Evolutionary conservation across 768 basidiomycete species (phyloP).

Genomic region (Trametes cinnabarina): DNA sequence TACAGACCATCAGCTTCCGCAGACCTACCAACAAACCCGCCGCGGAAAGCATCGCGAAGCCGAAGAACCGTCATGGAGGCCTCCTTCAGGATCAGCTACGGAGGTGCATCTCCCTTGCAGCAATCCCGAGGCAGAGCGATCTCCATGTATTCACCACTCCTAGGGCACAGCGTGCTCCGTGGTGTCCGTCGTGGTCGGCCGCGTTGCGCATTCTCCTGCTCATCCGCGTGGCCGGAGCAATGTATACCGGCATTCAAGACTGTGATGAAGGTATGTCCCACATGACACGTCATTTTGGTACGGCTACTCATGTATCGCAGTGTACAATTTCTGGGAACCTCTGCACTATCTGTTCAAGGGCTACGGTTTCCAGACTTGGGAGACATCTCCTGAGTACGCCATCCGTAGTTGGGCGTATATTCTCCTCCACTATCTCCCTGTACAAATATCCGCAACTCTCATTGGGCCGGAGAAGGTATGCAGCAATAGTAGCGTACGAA

Average conservation of each 20-base stretch:
- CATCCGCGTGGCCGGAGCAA: conserved; percentile 77
- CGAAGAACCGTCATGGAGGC: conserved; percentile 51
- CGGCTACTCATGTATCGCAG: conserved; percentile 38
- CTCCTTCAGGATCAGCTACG: conserved; percentile 80
- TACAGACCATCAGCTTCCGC: conserved; percentile 36
- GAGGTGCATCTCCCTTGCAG: conserved; percentile 41
- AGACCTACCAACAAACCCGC: conserved; percentile 26
- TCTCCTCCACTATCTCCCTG: conserved; percentile 70
- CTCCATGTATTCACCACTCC: background rate
- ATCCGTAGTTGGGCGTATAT: conserved; percentile 96
- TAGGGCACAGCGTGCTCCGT: conserved; percentile 74
- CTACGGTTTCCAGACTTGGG: conserved; percentile 97
- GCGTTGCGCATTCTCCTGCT: conserved; percentile 84
- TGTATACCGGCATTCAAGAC: conserved; percentile 94
- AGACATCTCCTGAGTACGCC: conserved; percentile 86
- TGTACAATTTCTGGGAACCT: conserved; percentile 99
- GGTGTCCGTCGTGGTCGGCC: conserved; percentile 79
- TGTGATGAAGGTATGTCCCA: conserved; percentile 85
- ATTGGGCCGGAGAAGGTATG: conserved; percentile 73
- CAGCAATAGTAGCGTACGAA: background rate
- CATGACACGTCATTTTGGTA: background rate
- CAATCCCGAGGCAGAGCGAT: background rate
- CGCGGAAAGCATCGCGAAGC: conserved; percentile 12
- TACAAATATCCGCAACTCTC: conserved; percentile 51
- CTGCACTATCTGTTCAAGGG: conserved; percentile 87